Percentiles rank a stretch among this genome's conserved stretches.
Evolutionary conservation across 1,284 basidiomycete genomes (phyloP).

Genomic region (Wallemia mellicola): DNA sequence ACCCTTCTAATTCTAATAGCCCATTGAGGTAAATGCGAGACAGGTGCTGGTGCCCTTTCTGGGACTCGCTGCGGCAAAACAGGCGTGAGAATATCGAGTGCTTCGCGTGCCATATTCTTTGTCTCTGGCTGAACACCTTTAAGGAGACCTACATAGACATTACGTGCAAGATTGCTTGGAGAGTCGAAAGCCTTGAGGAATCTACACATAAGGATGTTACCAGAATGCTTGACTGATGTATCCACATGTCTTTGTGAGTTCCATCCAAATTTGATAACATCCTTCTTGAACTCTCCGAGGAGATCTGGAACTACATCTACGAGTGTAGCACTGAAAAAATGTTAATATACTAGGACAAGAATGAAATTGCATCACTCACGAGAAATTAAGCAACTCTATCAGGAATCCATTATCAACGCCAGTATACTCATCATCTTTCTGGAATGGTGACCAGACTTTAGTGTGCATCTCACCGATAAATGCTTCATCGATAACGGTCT

Average conservation of each 20-base stretch:
- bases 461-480: constrained; percentile 11
- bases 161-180: constrained; percentile 70
- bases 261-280: constrained; percentile 89
- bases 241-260: constrained; percentile 61
- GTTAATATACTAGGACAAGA: background rate
- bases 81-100: constrained; percentile 68
- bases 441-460: constrained; percentile 15
- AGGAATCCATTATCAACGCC: constrained; percentile 50
- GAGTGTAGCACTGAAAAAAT: constrained; percentile 27
- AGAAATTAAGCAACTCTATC: constrained; percentile 72
- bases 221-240: constrained; percentile 73
- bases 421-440: constrained; percentile 23
- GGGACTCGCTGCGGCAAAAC: constrained; percentile 32
- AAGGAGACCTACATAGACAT: constrained; percentile 83
- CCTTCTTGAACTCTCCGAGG: constrained; percentile 56
- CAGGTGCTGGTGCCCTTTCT: constrained; percentile 20
- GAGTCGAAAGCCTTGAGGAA: constrained; percentile 79
- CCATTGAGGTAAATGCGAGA: constrained; percentile 48
- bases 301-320: constrained; percentile 53
- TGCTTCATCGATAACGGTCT: constrained; percentile 13
- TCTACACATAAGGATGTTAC: constrained; percentile 71
- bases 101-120: constrained; percentile 46
- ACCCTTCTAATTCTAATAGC: constrained; percentile 62
- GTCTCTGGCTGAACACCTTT: constrained; percentile 49
- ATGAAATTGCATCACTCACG: constrained; percentile 11